Evolutionary conservation across 805 yeast genomes (phyloP), one percentile per base, ranked within the genome.

Genomic region (Wickerhamiella domercqiae): DNA sequence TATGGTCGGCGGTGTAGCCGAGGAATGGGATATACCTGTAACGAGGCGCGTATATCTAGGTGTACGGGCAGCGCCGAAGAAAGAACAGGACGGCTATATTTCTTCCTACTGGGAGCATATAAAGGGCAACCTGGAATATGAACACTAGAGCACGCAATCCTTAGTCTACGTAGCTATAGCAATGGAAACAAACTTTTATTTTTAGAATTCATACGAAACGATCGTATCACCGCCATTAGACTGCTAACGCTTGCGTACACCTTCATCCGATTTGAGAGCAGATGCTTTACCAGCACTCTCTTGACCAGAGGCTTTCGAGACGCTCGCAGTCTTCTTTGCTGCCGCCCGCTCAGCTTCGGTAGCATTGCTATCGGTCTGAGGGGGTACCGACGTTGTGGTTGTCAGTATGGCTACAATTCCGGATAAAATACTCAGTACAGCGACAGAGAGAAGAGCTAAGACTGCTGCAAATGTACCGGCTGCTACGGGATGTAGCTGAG

Each of bases 41-140:
- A 75, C 71, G 40, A 56, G 60, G 29, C 61, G 78, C 43, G 63
- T 64, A n/a, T 71, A 71, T 45, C 52, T 71, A 21, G 73, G 74
- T n/a, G 71, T 72, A 7, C 64, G 77, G 41, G 74, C 72, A 17
- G 68, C 70, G 14, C 62, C 42, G 5, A 54, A 62, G 24, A 64
- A 42, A 2, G 56, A 66, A 32, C 75, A 70, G 46, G 59, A 59
- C 37, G 45, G 57, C 40, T 71, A 63, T 40, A 56, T 68, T 11
- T 54, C 65, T 38, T 66, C 60, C 9, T 70, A 71, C 49, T 70
- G 76, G 75, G 43, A 56, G 7, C 67, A 68, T 37, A 56, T 67
- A 24, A 52, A 60, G 28, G 76, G 74, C 26, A 55, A 55, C 22
- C 54, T 70, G 35, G 55, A 57, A 34, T 70, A 70, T 34, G 32